Conservation (phyloP, 257 asterid species). For the Salvia rosmarinus region DNA sequence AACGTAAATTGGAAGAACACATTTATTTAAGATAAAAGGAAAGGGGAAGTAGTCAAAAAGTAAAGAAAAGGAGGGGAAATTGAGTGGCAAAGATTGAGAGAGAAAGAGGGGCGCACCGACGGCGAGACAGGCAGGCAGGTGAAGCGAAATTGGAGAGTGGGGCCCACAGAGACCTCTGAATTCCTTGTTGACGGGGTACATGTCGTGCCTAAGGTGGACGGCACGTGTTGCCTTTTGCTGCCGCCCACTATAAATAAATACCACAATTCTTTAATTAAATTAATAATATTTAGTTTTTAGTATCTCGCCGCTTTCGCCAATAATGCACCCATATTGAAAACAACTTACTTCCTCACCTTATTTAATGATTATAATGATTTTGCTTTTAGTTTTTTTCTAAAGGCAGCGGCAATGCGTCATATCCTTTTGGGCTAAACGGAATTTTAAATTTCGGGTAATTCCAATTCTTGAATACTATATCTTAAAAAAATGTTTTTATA, state of each 20-base stretch:
- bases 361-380: too few species aligned
- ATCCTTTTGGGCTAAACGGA: too few species aligned
- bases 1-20: too few species aligned
- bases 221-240: constrained; percentile 57
- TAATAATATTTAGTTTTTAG: neutral
- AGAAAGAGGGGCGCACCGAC: constrained; percentile 38
- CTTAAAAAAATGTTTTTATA: too few species aligned
- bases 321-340: constrained; percentile 1
- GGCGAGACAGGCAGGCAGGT: constrained; percentile 32
- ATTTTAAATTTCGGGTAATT: neutral
- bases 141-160: constrained; percentile 29
- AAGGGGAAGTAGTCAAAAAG: constrained; percentile 29
- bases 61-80: neutral
- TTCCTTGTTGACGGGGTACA: constrained; percentile 75
- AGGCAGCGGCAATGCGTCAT: neutral
- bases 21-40: too few species aligned
- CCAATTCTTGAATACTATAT: too few species aligned
- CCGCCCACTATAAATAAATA: constrained; percentile 41
- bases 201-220: constrained; percentile 61
- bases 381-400: neutral
- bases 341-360: too few species aligned
- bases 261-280: too few species aligned
- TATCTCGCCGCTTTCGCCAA: neutral
- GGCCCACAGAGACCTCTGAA: constrained; percentile 41
- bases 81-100: constrained; percentile 1